A percentile compares a stretch with the other conserved stretches of the same genome.
phyloP scores from a whole-genome alignment of 495 filamentous ascomycete species.

The Hypoxylon perforatum region DNA sequence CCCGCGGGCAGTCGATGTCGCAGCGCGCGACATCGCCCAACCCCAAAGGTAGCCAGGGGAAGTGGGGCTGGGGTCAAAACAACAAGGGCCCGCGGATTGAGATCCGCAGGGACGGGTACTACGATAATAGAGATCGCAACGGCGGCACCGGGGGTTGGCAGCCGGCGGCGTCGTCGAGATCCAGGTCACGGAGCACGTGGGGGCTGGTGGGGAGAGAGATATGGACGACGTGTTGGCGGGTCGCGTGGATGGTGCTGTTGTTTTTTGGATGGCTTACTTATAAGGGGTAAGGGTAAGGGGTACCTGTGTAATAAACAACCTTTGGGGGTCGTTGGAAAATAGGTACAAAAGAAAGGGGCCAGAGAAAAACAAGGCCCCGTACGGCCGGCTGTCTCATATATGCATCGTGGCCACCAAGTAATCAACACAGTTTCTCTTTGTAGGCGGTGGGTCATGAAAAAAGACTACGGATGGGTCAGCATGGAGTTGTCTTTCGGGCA shows the following conservation, averaged over 20 bases:
- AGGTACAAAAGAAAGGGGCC: neutral
- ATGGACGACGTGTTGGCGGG: constrained; percentile 58
- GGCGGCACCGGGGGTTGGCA: constrained; percentile 28
- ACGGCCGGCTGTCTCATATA: no score
- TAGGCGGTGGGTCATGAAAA: no score
- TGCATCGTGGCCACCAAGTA: no score
- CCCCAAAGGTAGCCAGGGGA: constrained; percentile 40
- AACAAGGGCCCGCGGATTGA: constrained; percentile 54
- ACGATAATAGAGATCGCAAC: constrained; percentile 50
- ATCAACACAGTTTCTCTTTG: no score
- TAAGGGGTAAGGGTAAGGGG: constrained; percentile 43
- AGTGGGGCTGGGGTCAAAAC: constrained; percentile 50
- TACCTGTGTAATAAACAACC: neutral
- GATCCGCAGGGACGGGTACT: constrained; percentile 53
- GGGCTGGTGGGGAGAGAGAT: constrained; percentile 50
- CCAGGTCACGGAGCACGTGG: constrained; percentile 38
- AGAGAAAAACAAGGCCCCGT: neutral
- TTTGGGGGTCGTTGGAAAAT: neutral
- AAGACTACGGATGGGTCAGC: no score
- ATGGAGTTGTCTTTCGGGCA: no score
- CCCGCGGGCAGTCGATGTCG: constrained; percentile 34
- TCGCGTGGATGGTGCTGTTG: constrained; percentile 57
- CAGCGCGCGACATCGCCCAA: constrained; percentile 28
- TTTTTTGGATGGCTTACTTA: constrained; percentile 55
- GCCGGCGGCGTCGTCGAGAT: constrained; percentile 5